Evolutionary conservation across 1,284 basidiomycete genomes (phyloP), one percentile per base, ranked within the genome.

Genomic region (Cystobasidiaceae sp.): DNA sequence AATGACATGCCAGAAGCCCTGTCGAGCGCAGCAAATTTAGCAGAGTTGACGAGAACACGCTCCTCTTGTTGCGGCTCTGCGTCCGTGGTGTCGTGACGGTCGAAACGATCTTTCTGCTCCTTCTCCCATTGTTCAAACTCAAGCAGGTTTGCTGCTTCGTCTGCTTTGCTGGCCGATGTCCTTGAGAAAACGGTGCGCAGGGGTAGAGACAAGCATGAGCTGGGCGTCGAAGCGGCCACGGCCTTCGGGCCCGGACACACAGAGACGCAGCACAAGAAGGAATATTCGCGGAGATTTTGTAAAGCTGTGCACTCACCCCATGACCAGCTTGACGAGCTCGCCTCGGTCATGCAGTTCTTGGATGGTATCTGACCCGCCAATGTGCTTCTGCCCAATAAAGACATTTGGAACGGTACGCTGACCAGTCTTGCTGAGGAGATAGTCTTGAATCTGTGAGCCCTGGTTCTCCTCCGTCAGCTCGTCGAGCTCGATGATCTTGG

Each of bases 331-430:
- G 1, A 56, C 61, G 7, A 64, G 52, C 41, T 64, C 51, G 11
- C 61, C 61, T 19, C 49, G 45, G 25, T 64, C 61, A 32, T 64
- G 46, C 8, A 64, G 52, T 17, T 34, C 68, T 19, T 71, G 32
- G 4, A 76, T 54, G 55, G 75, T 72, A 57, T 70, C 69, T 66
- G 71, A 72, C 39, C 77, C 78, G 49, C 78, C 78, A 49, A 79
- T 68, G 61, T 75, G 68, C 32, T 75, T 72, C 41, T 75, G 71
- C 50, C 73, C 74, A 69, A 79, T 77, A 63, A 77, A 79, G 69
- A 79, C 75, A 68, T 75, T 76, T 30, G 79, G 79, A 6, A 79
- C 79, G 2, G 78, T 79, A 3, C 75, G 63, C 73, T 79, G 78
- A 7, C 73, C 75, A 0, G 78, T 79, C 74, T 78, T 78, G 17